Base-by-base conservation (phyloP, 257 asterid species). In the Solanum etuberosum region DNA sequence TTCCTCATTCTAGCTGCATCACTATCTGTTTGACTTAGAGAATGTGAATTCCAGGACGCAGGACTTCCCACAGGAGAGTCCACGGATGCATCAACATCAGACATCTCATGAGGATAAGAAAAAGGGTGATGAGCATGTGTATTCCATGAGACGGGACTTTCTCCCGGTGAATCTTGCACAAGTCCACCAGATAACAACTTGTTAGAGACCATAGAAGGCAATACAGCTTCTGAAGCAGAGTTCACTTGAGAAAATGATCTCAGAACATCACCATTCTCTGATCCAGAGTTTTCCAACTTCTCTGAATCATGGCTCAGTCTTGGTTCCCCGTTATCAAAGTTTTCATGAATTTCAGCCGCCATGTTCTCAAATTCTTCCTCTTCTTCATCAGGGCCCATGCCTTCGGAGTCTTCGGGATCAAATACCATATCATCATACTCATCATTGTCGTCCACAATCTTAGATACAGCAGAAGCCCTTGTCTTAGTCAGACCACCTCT, bases 1-100 rank as follows among this genome's bases (percentile, higher is more conserved):
- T 94, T 96, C 91, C 98, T 93, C 98, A 95, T 94, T 89, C 96
- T 91, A 89, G 95, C 93, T 37, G 95, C 96, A 89, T 95, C 98
- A 54, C 91, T 82, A 89, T 95, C 98, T 70, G 91, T 88, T 88
- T 93, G 98, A 87, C 90, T 94, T 48, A 93, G 89, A 81, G 96
- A 89, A 87, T 95, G 92, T 27, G 95, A 93, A 89, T 93, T 95
- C 98, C 98, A 94, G 21, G 98, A 95, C 13, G 92, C 93, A 80
- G 95, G 98, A 90, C 99, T 96, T 57, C 97, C 98, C 51, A 92
- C 88, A 9, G 98, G 96, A 86, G 94, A 96, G 82, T 92, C 94
- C 76, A 72, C 73, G 25, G 95, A 93, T 80, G 98, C 96, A 88
- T 96, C 99, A 51, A 94, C 86, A 89, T 96, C 98, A 37, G 98